Evolutionary conservation across 768 basidiomycete species (phyloP).

Genomic region (Boletus edulis): DNA sequence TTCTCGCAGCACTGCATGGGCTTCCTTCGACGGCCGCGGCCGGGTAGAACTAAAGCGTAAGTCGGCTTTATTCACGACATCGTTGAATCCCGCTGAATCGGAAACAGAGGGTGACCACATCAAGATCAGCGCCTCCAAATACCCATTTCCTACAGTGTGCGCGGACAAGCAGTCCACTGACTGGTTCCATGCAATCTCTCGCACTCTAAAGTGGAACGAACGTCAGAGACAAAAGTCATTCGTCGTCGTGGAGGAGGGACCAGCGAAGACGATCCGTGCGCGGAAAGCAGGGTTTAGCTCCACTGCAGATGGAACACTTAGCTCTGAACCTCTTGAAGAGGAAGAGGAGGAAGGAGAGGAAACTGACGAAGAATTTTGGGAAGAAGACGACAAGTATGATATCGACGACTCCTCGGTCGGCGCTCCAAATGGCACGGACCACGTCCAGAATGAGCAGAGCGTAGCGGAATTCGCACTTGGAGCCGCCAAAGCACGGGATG

Average conservation of each 20-base stretch:
- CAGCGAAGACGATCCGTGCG: constrained; percentile 40
- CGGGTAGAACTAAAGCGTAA: constrained; percentile 93
- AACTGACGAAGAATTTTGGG: constrained; percentile 39
- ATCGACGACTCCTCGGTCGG: constrained; percentile 87
- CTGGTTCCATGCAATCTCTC: constrained; percentile 97
- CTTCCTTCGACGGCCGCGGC: constrained; percentile 96
- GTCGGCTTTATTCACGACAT: constrained; percentile 28
- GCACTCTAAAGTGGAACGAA: constrained; percentile 99
- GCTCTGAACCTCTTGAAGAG: constrained; percentile 32
- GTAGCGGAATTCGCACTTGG: constrained; percentile 13
- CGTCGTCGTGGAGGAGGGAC: constrained; percentile 92
- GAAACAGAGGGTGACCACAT: constrained; percentile 95
- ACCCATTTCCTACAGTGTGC: constrained; percentile 98
- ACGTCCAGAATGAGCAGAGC: constrained; percentile 15
- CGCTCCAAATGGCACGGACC: constrained; percentile 24
- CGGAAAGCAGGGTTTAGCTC: constrained; percentile 14
- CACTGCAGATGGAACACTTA: constrained; percentile 6
- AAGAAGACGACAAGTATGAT: constrained; percentile 82
- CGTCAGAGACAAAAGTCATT: constrained; percentile 98
- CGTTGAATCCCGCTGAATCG: constrained; percentile 6
- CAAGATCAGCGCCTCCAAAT: constrained; percentile 95
- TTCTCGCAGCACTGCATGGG: constrained; percentile 98
- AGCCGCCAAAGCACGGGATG: constrained; percentile 31
- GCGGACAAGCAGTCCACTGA: constrained; percentile 97
- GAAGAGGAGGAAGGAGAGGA: constrained; percentile 43